Base-by-base conservation (phyloP, 2,329 filamentous ascomycete genomes). In the Penicillium paneum region DNA sequence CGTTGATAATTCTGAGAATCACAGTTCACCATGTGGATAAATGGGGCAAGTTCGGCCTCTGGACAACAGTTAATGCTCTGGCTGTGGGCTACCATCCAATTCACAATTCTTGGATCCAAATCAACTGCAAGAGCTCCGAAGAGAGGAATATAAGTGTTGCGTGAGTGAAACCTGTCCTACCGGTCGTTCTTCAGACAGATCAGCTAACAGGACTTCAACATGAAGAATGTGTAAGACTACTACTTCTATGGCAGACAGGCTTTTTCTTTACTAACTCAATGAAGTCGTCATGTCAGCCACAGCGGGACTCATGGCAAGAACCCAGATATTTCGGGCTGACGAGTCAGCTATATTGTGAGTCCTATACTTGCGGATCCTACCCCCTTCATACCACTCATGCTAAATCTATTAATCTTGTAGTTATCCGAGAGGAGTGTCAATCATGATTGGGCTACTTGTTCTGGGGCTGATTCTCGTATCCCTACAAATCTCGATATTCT, bases 41-140 rank as follows among this genome's bases (percentile, higher is more conserved):
- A 56, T 82, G 80, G 80, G 73, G 72, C 8, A 73, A 74, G 11
- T 80, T 77, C 69, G 78, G 73, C 0, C 65, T 83, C 6, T 82
- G 79, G 80, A 82, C 80, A 3, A 70, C 71, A 0, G 72, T 81
- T 3, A 82, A 82, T 62, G 69, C 68, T 1, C 75, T 82, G 35
- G 78, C 79, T 0, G 80, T 82, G 8, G 77, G 79, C 0, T 82
- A 82, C 57, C 80, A 82, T 63, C 79, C 79, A 0, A 72, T 79
- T 0, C 78, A 81, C 51, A 82, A 82, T 63, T 74, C 77, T 0
- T 82, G 79, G 79, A 68, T 80, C 17, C 78, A 81, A 61, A 66
- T 81, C 7, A 83, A 82, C 58, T 81, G 79, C 58, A 69, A 67
- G 13, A 76, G 76, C 17, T 62, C 76, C 0, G 65, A 74, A 5